These are phyloP conservation scores for Ocimum tenuiflorum DNA, from an alignment of 257 asterid species.

Conservation along the genomic window DNA sequence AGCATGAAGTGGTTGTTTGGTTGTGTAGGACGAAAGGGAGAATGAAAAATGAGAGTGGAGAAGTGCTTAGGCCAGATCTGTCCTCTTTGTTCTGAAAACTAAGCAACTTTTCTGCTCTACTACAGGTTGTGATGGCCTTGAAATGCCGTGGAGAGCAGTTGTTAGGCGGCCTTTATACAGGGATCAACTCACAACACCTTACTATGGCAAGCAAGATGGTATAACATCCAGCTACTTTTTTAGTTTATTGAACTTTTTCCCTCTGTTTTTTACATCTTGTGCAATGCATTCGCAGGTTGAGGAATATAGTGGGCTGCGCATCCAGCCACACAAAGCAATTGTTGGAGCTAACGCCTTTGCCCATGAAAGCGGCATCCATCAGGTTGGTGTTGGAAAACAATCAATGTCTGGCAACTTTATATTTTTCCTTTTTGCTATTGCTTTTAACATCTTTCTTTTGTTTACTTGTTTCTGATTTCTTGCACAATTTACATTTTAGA, in stretches of 20 bases:
- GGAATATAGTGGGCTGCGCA: slow-evolving; percentile 73
- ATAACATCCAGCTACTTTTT: slow-evolving; percentile 6
- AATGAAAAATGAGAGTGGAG: neutral
- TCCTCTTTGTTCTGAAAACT: slow-evolving; percentile 2
- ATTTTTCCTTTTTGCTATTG: neutral
- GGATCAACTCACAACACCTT: slow-evolving; percentile 67
- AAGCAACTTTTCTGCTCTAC: neutral
- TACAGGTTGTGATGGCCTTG: slow-evolving; percentile 79
- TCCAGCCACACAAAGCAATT: slow-evolving; percentile 92
- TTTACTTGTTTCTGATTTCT: neutral
- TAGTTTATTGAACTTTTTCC: neutral
- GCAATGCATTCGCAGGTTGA: slow-evolving; percentile 52
- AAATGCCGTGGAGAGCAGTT: slow-evolving; percentile 77
- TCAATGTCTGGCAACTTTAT: neutral
- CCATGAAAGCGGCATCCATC: slow-evolving; percentile 96
- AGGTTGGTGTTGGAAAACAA: slow-evolving; percentile 37
- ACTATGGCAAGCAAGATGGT: slow-evolving; percentile 91
- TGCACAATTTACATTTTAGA: neutral
- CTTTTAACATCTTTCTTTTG: neutral
- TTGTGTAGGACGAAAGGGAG: neutral
- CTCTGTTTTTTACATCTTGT: neutral
- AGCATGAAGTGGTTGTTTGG: neutral
- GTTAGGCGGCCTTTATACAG: slow-evolving; percentile 66
- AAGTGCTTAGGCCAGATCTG: neutral
- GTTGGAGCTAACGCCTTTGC: slow-evolving; percentile 98